Evolutionary conservation across 2,329 filamentous ascomycete genomes (phyloP).

Genomic region (Aspergillus vadensis): DNA sequence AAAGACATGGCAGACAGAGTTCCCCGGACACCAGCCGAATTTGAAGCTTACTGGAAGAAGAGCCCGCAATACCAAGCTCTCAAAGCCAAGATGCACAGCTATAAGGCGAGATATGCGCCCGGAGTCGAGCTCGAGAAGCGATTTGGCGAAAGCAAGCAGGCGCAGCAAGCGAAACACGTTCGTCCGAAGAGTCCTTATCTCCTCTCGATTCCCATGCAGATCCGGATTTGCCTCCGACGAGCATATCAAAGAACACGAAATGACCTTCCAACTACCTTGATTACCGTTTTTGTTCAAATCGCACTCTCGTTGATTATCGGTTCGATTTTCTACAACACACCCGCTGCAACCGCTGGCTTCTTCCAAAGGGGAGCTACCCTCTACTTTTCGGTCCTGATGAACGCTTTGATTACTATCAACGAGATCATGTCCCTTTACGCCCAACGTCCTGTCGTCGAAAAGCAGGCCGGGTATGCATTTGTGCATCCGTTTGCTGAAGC

Average conservation of each 20-base stretch:
- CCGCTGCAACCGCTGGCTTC: constrained; percentile 65
- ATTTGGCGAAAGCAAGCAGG: constrained; percentile 32
- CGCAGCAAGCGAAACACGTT: constrained; percentile 33
- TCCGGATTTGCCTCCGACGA: not conserved
- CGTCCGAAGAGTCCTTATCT: constrained; percentile 2
- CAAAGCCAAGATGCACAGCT: constrained; percentile 5
- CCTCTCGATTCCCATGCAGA: not conserved
- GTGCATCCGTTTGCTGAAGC: constrained; percentile 22
- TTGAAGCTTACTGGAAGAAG: constrained; percentile 43
- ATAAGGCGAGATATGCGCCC: constrained; percentile 2
- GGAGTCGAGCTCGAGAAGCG: constrained; percentile 12
- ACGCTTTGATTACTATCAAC: constrained; percentile 73
- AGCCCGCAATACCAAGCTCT: constrained; percentile 5
- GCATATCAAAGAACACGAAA: not conserved
- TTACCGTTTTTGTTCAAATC: not conserved
- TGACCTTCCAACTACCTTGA: not conserved
- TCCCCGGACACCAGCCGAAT: constrained; percentile 69
- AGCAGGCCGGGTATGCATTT: constrained; percentile 23
- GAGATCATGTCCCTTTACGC: constrained; percentile 47
- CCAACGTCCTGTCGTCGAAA: constrained; percentile 22
- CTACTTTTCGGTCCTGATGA: constrained; percentile 83
- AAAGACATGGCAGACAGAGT: constrained; percentile 55
- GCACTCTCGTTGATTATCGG: constrained; percentile 34
- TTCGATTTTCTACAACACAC: constrained; percentile 76
- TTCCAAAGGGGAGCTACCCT: constrained; percentile 73